These are phyloP conservation scores for Chrysanthemum seticuspe DNA, from an alignment of 129 eudicot genomes.

Conservation along the genomic window DNA sequence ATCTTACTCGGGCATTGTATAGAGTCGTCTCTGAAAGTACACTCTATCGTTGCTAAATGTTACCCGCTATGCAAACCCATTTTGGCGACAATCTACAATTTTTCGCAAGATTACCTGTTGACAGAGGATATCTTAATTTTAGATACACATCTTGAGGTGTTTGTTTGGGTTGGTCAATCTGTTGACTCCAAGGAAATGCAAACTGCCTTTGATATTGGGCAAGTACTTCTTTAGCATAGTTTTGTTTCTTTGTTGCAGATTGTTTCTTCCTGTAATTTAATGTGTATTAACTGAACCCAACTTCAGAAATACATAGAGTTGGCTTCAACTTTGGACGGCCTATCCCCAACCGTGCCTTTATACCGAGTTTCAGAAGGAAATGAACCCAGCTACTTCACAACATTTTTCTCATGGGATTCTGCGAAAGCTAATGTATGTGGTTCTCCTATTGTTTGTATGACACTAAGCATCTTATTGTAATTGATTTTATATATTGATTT, in stretches of 20 bases:
- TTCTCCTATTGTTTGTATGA: slow-evolving; percentile 10
- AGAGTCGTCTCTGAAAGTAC: too few species aligned
- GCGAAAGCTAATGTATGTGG: slow-evolving; percentile 83
- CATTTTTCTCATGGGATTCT: slow-evolving; percentile 90
- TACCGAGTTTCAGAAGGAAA: slow-evolving; percentile 91
- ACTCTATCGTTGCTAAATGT: too few species aligned
- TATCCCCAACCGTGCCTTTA: slow-evolving; percentile 75
- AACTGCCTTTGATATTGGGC: slow-evolving; percentile 77
- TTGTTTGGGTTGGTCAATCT: slow-evolving; percentile 96
- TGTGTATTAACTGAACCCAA: slow-evolving; percentile 3
- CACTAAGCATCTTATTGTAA: background rate
- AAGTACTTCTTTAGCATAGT: slow-evolving; percentile 44
- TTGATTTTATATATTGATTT: background rate
- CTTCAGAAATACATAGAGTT: slow-evolving; percentile 79
- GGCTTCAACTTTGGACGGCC: slow-evolving; percentile 83
- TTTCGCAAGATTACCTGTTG: slow-evolving; percentile 91
- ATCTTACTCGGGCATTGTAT: too few species aligned
- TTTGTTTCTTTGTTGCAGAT: slow-evolving; percentile 5
- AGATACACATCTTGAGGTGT: slow-evolving; percentile 91
- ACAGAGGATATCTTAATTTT: slow-evolving; percentile 89
- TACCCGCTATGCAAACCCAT: too few species aligned
- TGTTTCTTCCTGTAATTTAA: background rate
- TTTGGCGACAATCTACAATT: slow-evolving; percentile 87
- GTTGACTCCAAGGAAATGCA: slow-evolving; percentile 85
- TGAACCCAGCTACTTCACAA: slow-evolving; percentile 93